Evolutionary conservation across 2,329 filamentous ascomycete genomes (phyloP).

Genomic region (Fusarium hainanense): DNA sequence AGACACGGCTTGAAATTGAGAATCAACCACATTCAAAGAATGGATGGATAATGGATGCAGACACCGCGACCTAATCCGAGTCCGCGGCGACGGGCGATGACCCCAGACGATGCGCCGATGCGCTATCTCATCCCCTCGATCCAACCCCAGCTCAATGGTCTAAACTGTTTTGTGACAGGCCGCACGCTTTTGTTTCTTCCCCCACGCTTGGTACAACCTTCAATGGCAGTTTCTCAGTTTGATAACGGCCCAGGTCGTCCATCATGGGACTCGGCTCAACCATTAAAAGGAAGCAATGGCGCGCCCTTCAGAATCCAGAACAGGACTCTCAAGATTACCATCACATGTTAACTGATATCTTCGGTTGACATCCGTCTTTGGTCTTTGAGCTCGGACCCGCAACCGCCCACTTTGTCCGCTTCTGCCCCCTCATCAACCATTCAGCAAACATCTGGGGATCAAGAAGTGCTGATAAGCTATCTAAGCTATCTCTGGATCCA

Average conservation of each 20-base stretch:
- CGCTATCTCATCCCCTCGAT: conserved; percentile 29
- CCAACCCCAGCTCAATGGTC: conserved; percentile 19
- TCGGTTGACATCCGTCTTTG: conserved; percentile 22
- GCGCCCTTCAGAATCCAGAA: not conserved
- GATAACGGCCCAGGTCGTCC: conserved; percentile 28
- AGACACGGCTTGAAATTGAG: not conserved
- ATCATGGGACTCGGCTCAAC: conserved; percentile 15
- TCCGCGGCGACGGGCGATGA: conserved; percentile 4
- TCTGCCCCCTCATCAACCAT: conserved; percentile 22
- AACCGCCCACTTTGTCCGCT: conserved; percentile 32
- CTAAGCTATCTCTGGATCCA: conserved; percentile 46
- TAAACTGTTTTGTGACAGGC: conserved; percentile 7
- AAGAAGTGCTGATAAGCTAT: conserved; percentile 45
- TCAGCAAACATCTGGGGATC: conserved; percentile 30
- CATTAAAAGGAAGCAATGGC: conserved; percentile 14
- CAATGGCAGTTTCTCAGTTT: conserved; percentile 23
- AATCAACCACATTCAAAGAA: conserved; percentile 1
- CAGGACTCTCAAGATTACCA: conserved; percentile 15
- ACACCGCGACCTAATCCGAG: not conserved
- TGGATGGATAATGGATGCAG: not conserved
- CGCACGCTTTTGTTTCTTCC: conserved; percentile 25
- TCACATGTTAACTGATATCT: conserved; percentile 16
- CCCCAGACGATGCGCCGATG: conserved; percentile 30
- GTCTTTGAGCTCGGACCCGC: conserved; percentile 34
- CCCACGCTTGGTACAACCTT: conserved; percentile 34